A percentile compares a stretch with the other conserved stretches of the same genome.
Conservation (phyloP, 202 grass and related monocot genomes). For the Schoenoplectus tabernaemontani region DNA sequence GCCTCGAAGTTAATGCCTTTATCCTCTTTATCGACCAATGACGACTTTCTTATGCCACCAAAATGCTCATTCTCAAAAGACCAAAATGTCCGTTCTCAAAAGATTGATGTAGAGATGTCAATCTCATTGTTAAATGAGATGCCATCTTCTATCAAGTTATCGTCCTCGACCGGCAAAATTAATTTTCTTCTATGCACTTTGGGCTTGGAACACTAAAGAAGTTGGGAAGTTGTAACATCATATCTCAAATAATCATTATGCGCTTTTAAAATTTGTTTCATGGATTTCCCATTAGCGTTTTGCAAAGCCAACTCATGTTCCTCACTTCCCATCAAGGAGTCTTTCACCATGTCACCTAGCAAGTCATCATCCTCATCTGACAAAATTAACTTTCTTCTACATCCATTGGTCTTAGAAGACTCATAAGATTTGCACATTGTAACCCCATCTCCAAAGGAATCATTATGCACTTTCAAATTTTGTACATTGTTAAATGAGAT, state of each 20-base stretch:
- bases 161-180: not conserved
- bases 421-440: no score
- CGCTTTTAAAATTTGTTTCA: no score
- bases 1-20: not conserved
- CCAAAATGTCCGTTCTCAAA: not conserved
- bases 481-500: not conserved
- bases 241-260: not conserved
- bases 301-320: not conserved
- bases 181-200: conserved; percentile 4
- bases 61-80: no score
- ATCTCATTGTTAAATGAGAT: not conserved
- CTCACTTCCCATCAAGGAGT: not conserved
- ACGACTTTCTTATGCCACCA: not conserved
- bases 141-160: not conserved
- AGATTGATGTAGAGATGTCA: not conserved
- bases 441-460: no score
- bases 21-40: not conserved
- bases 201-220: not conserved
- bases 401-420: not conserved
- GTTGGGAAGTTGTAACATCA: not conserved
- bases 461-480: no score
- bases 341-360: not conserved
- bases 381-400: not conserved
- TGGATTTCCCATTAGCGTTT: not conserved
- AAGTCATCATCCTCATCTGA: not conserved